Evolutionary conservation across 2,329 filamentous ascomycete species (phyloP).

Genomic region (Alternaria sp.): DNA sequence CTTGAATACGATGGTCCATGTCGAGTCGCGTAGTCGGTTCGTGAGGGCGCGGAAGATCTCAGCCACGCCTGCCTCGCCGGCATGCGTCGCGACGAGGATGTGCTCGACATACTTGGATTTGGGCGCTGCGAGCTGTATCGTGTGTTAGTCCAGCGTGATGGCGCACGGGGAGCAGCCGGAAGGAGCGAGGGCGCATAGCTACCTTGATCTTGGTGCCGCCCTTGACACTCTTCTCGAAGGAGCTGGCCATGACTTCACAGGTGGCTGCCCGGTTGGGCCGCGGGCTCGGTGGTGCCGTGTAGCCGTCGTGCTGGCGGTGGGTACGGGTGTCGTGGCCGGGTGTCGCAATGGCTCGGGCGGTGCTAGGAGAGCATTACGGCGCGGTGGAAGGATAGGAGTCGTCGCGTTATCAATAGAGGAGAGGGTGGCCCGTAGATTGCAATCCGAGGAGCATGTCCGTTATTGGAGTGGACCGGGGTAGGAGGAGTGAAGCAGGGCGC

Average conservation of each 20-base stretch:
- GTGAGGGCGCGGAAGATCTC: conserved; percentile 95
- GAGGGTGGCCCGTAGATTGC: conserved; percentile 15
- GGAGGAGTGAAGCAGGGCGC: conserved; percentile 22
- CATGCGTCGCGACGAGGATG: conserved; percentile 92
- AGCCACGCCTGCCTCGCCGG: conserved; percentile 90
- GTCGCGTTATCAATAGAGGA: conserved; percentile 22
- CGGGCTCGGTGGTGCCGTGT: conserved; percentile 14
- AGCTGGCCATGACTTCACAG: conserved; percentile 70
- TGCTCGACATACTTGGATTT: conserved; percentile 99
- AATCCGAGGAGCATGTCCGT: conserved; percentile 20
- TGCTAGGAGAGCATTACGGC: conserved; percentile 41
- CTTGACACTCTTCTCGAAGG: conserved; percentile 99
- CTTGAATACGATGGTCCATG: conserved; percentile 99
- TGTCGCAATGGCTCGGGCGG: conserved; percentile 21
- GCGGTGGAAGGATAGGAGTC: conserved; percentile 23
- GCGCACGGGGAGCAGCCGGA: neutral
- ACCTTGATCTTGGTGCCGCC: conserved; percentile 98
- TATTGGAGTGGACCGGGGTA: conserved; percentile 19
- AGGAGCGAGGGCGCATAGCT: conserved; percentile 18
- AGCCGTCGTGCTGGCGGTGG: conserved; percentile 6
- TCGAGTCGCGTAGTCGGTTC: conserved; percentile 87
- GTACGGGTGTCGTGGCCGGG: conserved; percentile 7
- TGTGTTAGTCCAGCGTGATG: conserved; percentile 26
- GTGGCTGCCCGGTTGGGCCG: conserved; percentile 20
- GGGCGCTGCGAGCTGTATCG: conserved; percentile 79